Evolutionary conservation across 768 basidiomycete species (phyloP).

Genomic region (Serendipita sp.): DNA sequence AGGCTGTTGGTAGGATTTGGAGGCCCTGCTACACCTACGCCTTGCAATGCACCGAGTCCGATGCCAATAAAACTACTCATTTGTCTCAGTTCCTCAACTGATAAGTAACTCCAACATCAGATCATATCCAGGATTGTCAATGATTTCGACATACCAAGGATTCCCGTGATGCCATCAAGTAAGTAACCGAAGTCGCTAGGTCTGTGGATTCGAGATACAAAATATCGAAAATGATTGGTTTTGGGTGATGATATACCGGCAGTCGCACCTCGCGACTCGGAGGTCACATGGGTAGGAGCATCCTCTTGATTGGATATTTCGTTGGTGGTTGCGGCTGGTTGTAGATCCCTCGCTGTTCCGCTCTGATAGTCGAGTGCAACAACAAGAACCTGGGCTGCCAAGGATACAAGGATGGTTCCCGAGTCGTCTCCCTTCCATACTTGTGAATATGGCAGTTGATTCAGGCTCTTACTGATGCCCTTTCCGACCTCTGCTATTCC

Average conservation of each 20-base stretch:
- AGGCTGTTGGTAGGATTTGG: slow-evolving; percentile 56
- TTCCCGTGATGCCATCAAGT: slow-evolving; percentile 44
- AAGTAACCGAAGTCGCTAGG: slow-evolving; percentile 80
- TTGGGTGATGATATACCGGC: slow-evolving; percentile 24
- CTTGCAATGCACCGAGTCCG: slow-evolving; percentile 9
- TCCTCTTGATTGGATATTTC: too few species aligned
- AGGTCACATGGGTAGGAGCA: too few species aligned
- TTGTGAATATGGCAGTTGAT: slow-evolving; percentile 73
- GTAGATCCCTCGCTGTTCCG: slow-evolving; percentile 46
- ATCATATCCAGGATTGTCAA: too few species aligned
- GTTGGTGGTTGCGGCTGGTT: slow-evolving; percentile 23
- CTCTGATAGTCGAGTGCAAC: slow-evolving; percentile 70
- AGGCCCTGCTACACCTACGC: slow-evolving; percentile 40
- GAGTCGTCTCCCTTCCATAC: slow-evolving; percentile 83
- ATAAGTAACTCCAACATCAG: too few species aligned
- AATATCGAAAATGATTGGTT: slow-evolving; percentile 85
- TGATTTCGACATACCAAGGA: too few species aligned
- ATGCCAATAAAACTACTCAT: not conserved
- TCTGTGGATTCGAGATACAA: slow-evolving; percentile 84
- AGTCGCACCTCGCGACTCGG: too few species aligned
- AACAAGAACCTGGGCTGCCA: slow-evolving; percentile 63
- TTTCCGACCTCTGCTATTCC: slow-evolving; percentile 13
- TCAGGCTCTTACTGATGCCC: slow-evolving; percentile 1
- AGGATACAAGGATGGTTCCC: slow-evolving; percentile 51
- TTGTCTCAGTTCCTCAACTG: slow-evolving; percentile 7